A percentile compares a stretch with the other conserved stretches of the same genome.
Conservation (phyloP, 2,329 filamentous ascomycete species). For the Immersiporthe knoxdaviesiana region DNA sequence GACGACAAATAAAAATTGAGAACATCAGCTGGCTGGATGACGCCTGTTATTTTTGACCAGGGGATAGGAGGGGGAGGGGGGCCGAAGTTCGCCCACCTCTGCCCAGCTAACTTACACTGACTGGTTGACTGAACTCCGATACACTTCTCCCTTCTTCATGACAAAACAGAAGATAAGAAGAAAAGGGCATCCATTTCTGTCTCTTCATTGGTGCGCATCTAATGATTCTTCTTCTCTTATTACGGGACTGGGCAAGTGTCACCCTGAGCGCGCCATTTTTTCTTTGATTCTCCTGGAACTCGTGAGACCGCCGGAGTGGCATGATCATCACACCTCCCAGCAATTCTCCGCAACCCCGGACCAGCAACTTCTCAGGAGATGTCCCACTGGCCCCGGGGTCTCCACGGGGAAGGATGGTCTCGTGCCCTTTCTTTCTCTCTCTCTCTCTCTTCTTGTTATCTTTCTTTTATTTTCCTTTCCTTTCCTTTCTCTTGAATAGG, state of each 20-base stretch:
- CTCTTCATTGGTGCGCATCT: conserved; percentile 1
- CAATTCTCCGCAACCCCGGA: conserved; percentile 9
- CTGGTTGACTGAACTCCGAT: neutral
- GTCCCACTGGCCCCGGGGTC: conserved; percentile 10
- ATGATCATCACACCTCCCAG: conserved; percentile 25
- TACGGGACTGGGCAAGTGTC: neutral
- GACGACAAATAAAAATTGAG: neutral
- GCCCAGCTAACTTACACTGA: neutral
- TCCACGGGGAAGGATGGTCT: conserved; percentile 15
- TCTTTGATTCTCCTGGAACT: neutral
- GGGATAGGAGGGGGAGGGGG: neutral
- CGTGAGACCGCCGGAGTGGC: conserved; percentile 26
- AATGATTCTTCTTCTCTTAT: neutral
- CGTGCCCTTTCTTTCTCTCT: conserved; percentile 1
- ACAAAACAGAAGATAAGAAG: neutral
- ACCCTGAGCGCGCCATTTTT: conserved; percentile 2
- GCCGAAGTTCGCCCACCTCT: neutral
- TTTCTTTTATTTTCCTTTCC: neutral
- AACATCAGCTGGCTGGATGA: neutral
- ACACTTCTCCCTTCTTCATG: neutral
- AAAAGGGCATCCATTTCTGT: neutral
- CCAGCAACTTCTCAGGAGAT: conserved; percentile 19
- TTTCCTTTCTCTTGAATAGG: neutral
- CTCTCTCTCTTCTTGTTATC: neutral
- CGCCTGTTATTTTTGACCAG: neutral